Percentiles rank a stretch among this genome's conserved stretches.
These are phyloP conservation scores for Kalaharituber pfeilii DNA, from an alignment of 2,329 filamentous ascomycete species.

Conservation along the genomic window DNA sequence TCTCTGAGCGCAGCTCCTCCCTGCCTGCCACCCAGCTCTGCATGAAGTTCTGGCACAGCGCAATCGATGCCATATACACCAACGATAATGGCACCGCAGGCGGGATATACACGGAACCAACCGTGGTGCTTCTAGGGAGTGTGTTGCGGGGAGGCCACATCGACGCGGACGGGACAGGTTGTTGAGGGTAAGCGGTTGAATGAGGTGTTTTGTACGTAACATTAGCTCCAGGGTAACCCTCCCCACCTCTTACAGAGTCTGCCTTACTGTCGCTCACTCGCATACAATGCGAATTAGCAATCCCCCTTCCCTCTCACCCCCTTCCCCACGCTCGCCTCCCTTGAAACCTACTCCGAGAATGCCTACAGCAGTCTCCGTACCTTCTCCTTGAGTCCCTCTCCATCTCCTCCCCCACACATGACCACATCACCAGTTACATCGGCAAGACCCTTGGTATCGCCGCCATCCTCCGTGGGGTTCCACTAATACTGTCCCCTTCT, in stretches of 20 bases:
- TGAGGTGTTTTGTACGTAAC: constrained; percentile 43
- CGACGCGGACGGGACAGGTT: no score
- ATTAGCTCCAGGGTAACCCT: constrained; percentile 48
- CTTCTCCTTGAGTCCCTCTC: constrained; percentile 65
- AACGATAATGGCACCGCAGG: constrained; percentile 51
- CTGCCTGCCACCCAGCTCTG: constrained; percentile 75
- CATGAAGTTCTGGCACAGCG: constrained; percentile 88
- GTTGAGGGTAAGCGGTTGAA: constrained; percentile 23
- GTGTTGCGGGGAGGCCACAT: constrained; percentile 48
- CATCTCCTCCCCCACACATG: constrained; percentile 55
- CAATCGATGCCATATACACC: constrained; percentile 58
- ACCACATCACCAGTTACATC: constrained; percentile 87
- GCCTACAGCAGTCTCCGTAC: constrained; percentile 91
- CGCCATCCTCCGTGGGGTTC: constrained; percentile 70
- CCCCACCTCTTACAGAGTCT: neutral
- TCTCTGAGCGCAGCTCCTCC: constrained; percentile 78
- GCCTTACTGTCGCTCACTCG: neutral
- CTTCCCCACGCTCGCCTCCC: constrained; percentile 50
- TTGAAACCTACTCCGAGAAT: constrained; percentile 84
- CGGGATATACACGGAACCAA: constrained; percentile 46
- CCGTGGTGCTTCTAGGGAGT: constrained; percentile 64
- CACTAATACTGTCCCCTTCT: constrained; percentile 80
- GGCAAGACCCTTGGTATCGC: constrained; percentile 85
- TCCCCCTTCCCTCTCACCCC: constrained; percentile 29
- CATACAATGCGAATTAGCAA: neutral